Evolutionary conservation across 1,284 basidiomycete genomes (phyloP).

Genomic region (Paramarasmius palmivorus): DNA sequence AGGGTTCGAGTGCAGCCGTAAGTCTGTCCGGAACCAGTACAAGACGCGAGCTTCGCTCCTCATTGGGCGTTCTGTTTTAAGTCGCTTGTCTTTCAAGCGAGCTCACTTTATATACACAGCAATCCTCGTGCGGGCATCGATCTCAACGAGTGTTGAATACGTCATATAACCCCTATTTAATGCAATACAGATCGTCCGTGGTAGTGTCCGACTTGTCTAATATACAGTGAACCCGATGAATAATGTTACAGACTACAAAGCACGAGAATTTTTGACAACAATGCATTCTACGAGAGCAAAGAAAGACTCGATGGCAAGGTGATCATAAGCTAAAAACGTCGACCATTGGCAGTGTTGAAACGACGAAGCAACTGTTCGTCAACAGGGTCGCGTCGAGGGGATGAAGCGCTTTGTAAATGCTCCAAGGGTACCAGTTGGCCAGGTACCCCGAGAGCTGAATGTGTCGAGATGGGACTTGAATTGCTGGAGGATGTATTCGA

Average conservation of each 20-base stretch:
- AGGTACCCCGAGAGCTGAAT: slow-evolving; percentile 24
- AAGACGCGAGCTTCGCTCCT: slow-evolving; percentile 30
- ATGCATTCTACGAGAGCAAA: background rate
- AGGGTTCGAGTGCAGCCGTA: slow-evolving; percentile 48
- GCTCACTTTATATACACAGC: too few species aligned
- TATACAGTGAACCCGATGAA: background rate
- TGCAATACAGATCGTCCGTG: background rate
- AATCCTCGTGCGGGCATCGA: too few species aligned
- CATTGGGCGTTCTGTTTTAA: too few species aligned
- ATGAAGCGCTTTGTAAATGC: slow-evolving; percentile 51
- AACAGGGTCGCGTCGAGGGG: slow-evolving; percentile 53
- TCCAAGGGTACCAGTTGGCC: slow-evolving; percentile 59
- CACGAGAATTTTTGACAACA: background rate
- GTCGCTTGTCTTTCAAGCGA: too few species aligned
- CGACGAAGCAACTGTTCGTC: slow-evolving; percentile 60
- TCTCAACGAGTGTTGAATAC: too few species aligned
- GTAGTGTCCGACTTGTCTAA: background rate
- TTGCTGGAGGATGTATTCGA: slow-evolving; percentile 21
- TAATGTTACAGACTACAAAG: background rate
- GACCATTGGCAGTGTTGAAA: slow-evolving; percentile 32
- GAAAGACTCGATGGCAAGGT: background rate
- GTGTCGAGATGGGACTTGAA: slow-evolving; percentile 24
- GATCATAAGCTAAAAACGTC: background rate
- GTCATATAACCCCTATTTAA: too few species aligned
- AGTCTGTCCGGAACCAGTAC: slow-evolving; percentile 50